phyloP scores from a whole-genome alignment of 2,329 filamentous ascomycete species.

The Sporothrix protearum region DNA sequence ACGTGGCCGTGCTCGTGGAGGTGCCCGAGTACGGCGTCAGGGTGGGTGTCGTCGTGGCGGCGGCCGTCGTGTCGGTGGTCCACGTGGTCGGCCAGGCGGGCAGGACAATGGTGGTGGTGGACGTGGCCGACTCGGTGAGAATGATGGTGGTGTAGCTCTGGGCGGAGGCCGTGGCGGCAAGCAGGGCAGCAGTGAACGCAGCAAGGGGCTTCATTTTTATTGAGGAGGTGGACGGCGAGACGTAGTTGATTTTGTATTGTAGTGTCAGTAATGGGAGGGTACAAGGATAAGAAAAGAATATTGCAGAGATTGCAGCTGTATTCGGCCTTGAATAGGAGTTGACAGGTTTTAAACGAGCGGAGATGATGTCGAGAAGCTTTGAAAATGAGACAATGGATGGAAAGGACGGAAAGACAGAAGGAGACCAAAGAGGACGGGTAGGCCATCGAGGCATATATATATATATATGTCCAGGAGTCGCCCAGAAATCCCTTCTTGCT shows the following conservation, averaged over 20 bases:
- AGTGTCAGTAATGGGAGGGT: too few relatives aligned
- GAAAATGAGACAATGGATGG: too few relatives aligned
- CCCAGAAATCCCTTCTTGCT: background rate
- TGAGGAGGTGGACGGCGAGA: background rate
- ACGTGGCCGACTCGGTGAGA: conserved; percentile 24
- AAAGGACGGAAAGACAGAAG: background rate
- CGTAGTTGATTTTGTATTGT: too few relatives aligned
- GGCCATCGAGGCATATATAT: background rate
- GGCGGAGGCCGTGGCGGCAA: conserved; percentile 12
- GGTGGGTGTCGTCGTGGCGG: background rate
- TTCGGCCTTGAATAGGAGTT: background rate
- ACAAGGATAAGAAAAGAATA: background rate
- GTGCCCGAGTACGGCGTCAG: background rate
- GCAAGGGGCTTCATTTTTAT: conserved; percentile 16
- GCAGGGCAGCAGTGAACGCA: background rate
- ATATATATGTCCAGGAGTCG: background rate
- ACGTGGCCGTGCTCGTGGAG: background rate
- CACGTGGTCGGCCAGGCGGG: conserved; percentile 24
- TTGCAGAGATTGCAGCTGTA: background rate
- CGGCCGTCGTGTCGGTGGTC: background rate
- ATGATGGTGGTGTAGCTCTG: conserved; percentile 24
- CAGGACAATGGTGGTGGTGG: conserved; percentile 26
- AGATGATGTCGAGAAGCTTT: background rate
- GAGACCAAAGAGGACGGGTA: background rate
- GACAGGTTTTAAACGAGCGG: background rate